Conservation (phyloP, 495 filamentous ascomycete species). For the Sabuloglossum arenarium region DNA sequence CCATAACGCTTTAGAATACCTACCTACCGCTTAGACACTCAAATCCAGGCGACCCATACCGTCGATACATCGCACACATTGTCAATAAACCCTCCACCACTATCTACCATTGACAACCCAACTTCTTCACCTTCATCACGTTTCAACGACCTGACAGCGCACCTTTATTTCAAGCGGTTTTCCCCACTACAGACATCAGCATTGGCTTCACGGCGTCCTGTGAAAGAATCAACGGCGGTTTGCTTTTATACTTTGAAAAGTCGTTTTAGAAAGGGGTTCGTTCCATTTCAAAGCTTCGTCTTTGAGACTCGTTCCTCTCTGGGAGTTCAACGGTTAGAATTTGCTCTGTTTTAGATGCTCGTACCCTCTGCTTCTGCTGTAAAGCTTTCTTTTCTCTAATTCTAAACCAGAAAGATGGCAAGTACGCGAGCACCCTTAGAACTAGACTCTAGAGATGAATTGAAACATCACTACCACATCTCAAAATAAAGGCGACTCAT, state of each 20-base stretch:
- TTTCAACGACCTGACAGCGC: neutral
- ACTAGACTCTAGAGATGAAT: neutral
- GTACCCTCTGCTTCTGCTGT: neutral
- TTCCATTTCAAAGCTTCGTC: too few species aligned
- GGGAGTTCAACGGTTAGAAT: neutral
- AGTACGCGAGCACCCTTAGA: neutral
- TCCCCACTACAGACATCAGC: neutral
- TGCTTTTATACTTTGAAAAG: neutral
- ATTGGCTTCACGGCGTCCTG: neutral
- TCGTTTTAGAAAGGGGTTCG: neutral
- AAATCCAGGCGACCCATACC: too few species aligned
- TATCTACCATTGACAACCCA: neutral
- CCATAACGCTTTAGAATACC: too few species aligned
- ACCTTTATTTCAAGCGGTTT: neutral
- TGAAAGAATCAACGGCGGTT: neutral
- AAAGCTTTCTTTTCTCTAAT: neutral
- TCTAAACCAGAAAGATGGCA: neutral
- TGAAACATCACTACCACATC: neutral
- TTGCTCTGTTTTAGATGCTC: neutral
- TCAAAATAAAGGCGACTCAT: too few species aligned
- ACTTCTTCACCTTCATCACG: neutral
- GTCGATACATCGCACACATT: too few species aligned
- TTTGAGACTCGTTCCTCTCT: neutral
- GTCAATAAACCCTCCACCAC: neutral
- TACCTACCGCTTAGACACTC: too few species aligned